Percentiles rank a stretch among this genome's conserved stretches.
These are phyloP conservation scores for Nemania bipapillata DNA, from an alignment of 2,329 filamentous ascomycete species.

Conservation along the genomic window DNA sequence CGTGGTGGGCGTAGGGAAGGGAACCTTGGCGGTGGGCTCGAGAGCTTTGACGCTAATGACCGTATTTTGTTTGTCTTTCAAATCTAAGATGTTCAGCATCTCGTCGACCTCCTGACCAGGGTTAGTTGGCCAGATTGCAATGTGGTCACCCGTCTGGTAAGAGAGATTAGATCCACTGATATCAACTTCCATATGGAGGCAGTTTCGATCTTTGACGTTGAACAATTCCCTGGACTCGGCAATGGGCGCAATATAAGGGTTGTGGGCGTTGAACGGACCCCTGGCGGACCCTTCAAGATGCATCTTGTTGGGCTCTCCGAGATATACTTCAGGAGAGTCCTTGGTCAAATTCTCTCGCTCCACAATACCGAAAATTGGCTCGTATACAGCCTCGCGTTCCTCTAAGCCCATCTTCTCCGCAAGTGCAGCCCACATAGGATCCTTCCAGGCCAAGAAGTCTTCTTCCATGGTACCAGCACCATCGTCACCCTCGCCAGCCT, in stretches of 20 bases:
- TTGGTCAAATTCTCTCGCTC: constrained; percentile 78
- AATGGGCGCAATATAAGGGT: constrained; percentile 95
- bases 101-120: constrained; percentile 90
- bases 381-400: constrained; percentile 95
- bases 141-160: constrained; percentile 97
- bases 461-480: constrained; percentile 99
- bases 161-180: constrained; percentile 87
- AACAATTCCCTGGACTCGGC: constrained; percentile 91
- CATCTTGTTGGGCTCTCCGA: constrained; percentile 96
- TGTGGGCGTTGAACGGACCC: constrained; percentile 94
- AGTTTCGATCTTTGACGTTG: constrained; percentile 88
- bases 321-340: constrained; percentile 84
- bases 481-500: constrained; percentile 94
- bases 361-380: constrained; percentile 86
- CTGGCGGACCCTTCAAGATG: constrained; percentile 86
- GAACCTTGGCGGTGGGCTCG: constrained; percentile 95
- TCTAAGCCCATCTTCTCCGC: constrained; percentile 85
- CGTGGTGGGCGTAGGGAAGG: constrained; percentile 95
- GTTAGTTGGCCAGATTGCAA: constrained; percentile 97
- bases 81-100: constrained; percentile 81
- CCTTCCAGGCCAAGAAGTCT: constrained; percentile 98
- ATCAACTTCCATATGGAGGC: constrained; percentile 94
- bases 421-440: constrained; percentile 95
- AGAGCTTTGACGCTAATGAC: constrained; percentile 91
- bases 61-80: constrained; percentile 78